These are phyloP conservation scores for Boletus eberwhitei DNA, from an alignment of 768 basidiomycete species.

Conservation along the genomic window DNA sequence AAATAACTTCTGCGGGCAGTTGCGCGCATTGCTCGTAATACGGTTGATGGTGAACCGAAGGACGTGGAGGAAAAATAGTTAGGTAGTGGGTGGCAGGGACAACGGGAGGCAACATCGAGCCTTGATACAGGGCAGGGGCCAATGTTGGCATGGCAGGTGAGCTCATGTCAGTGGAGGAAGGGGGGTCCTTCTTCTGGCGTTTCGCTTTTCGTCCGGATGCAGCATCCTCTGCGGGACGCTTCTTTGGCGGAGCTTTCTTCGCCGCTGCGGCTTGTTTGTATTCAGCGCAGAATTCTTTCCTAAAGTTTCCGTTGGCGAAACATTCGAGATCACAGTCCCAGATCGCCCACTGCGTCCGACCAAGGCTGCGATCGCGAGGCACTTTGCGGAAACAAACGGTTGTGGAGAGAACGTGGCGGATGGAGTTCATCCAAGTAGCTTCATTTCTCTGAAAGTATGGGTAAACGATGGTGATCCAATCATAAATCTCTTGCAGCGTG, in stretches of 20 bases:
- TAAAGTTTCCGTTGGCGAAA: constrained; percentile 81
- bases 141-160: constrained; percentile 23
- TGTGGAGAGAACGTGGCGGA: constrained; percentile 93
- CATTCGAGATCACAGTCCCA: constrained; percentile 79
- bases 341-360: constrained; percentile 86
- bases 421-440: constrained; percentile 97
- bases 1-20: constrained; percentile 62
- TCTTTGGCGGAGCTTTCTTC: constrained; percentile 34
- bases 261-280: constrained; percentile 28
- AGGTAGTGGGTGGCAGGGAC: constrained; percentile 24
- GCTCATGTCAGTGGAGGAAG: constrained; percentile 22
- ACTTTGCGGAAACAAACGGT: constrained; percentile 90
- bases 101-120: constrained; percentile 21
- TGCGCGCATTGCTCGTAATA: constrained; percentile 65
- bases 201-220: constrained; percentile 44
- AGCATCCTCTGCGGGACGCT: constrained; percentile 38
- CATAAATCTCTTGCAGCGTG: constrained; percentile 93
- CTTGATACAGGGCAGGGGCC: constrained; percentile 14
- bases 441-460: constrained; percentile 92
- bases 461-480: constrained; percentile 91
- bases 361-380: constrained; percentile 69
- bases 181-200: constrained; percentile 39
- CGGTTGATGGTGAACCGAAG: constrained; percentile 66
- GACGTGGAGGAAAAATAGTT: constrained; percentile 50
- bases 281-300: constrained; percentile 52